Evolutionary conservation across 805 yeast species (phyloP), one percentile per base, ranked within the genome.

Genomic region (Yamadazyma kitorensis): DNA sequence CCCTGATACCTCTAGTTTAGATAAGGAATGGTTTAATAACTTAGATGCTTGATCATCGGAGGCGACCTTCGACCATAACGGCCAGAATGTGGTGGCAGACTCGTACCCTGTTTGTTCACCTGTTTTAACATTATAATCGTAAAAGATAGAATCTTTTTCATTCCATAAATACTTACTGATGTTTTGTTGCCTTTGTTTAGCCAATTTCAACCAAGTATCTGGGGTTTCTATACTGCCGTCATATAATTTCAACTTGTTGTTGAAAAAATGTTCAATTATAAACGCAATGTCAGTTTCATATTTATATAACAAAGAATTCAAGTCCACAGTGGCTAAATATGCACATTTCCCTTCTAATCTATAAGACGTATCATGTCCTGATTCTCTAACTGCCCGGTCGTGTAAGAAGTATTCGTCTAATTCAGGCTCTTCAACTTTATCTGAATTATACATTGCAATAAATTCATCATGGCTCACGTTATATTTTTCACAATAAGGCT

Each of bases 291-390:
- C 98, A 3, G 61, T 59, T 56, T 93, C 98, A 59, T 91, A 93
- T 63, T 86, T 91, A 72, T 86, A 89, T 14, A 91, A 67, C 47
- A 93, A 63, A 4, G 93, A 72, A 59, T 89, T 88, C 51, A 91
- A 69, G 55, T 91, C 98, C 31, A 91, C 81, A 0, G 98, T 91
- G 1, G 95, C 96, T 45, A 91, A 64, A 54, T 84, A 68, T 0
- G 96, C 96, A 59, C 96, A 87, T 27, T 78, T 74, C 24, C 95
- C 95, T 59, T 89, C 96, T 34, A 93, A 67, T 49, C 98, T 70
- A 52, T 89, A 87, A 2, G 91, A 72, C 0, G 98, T 93, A 55
- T 91, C 98, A 55, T 93, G 98, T 1, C 98, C 98, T 20, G 93
- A 81, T 60, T 91, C 98, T 54, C 98, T 76, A 8, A 91, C 95